These are phyloP conservation scores for Phaeosphaeriaceae sp. DNA, from an alignment of 2,329 filamentous ascomycete genomes.

Conservation along the genomic window DNA sequence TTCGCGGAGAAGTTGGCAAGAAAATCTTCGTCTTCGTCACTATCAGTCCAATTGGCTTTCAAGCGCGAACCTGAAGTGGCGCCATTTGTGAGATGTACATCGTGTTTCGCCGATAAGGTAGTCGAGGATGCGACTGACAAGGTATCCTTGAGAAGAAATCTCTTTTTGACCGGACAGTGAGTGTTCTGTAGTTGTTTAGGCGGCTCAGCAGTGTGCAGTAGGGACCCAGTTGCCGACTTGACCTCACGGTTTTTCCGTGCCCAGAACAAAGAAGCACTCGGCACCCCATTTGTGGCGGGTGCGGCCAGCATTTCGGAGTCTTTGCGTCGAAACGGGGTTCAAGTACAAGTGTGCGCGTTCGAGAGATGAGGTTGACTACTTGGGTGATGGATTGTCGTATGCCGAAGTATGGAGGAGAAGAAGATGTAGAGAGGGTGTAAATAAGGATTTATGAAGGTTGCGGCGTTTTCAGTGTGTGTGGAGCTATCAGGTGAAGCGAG, in stretches of 20 bases:
- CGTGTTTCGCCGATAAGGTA: neutral
- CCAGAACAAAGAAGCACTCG: constrained; percentile 2
- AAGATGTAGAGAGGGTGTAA: no score
- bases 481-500: no score
- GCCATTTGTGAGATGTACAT: constrained; percentile 4
- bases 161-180: neutral
- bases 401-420: no score
- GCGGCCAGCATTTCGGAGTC: neutral
- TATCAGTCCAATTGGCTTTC: constrained; percentile 24
- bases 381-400: neutral
- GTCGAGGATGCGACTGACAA: neutral
- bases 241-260: constrained; percentile 2
- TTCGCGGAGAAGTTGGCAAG: constrained; percentile 6
- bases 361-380: neutral
- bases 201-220: neutral
- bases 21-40: constrained; percentile 26
- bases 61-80: neutral
- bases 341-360: neutral
- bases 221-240: neutral
- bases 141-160: constrained; percentile 5
- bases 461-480: no score
- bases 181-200: neutral
- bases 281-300: neutral
- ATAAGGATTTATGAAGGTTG: no score
- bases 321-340: neutral